Conservation (phyloP, 2,329 filamentous ascomycete species). For the Coleophoma eucalyptorum region DNA sequence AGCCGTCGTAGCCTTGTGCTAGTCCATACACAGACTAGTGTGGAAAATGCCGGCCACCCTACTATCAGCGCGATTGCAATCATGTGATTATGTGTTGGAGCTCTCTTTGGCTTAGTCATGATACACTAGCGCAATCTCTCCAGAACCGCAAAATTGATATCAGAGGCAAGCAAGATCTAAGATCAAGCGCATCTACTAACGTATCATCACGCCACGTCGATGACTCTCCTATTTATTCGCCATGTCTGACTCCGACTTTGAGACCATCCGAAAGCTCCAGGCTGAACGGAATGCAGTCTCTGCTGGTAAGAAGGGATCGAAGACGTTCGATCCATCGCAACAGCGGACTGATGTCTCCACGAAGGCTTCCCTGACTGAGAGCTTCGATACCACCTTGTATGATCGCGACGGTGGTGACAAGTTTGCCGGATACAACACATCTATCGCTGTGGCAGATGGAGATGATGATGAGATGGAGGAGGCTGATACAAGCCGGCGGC, state of each 20-base stretch:
- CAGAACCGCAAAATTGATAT: background rate
- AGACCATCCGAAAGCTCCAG: constrained; percentile 82
- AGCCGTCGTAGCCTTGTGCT: no score
- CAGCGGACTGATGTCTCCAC: constrained; percentile 81
- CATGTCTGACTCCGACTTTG: constrained; percentile 80
- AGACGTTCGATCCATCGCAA: constrained; percentile 71
- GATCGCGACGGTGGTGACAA: constrained; percentile 74
- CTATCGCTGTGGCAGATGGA: constrained; percentile 74
- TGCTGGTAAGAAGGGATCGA: constrained; percentile 76
- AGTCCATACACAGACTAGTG: no score
- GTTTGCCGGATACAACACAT: constrained; percentile 87
- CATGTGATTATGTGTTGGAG: no score
- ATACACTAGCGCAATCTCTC: no score
- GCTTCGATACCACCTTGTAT: constrained; percentile 86
- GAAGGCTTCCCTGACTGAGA: constrained; percentile 88
- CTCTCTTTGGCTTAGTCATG: no score
- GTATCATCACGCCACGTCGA: background rate
- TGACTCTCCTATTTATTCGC: background rate
- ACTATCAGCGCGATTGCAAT: no score
- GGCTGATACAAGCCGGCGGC: constrained; percentile 66
- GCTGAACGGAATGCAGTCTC: constrained; percentile 84
- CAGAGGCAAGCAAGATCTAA: background rate
- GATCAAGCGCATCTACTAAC: background rate
- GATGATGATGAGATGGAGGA: constrained; percentile 78
- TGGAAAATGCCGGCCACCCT: no score